These are phyloP conservation scores for Calonectria pseudoturangicola DNA, from an alignment of 2,329 filamentous ascomycete species.

Conservation along the genomic window DNA sequence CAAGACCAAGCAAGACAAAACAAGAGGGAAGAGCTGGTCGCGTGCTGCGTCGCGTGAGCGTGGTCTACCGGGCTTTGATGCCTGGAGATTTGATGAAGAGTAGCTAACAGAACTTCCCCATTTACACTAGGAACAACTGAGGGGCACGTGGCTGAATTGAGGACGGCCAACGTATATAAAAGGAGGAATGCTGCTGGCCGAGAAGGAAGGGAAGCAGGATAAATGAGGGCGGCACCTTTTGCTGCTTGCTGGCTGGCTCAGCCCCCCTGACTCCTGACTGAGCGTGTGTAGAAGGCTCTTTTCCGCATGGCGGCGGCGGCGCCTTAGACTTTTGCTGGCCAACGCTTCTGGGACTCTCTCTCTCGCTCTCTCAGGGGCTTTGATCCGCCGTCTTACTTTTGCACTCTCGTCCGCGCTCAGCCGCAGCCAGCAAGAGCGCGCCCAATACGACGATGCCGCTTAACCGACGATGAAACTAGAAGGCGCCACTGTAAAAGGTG, in stretches of 20 bases:
- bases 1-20: too few relatives aligned
- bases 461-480: slow-evolving; percentile 25
- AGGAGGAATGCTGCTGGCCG: too few relatives aligned
- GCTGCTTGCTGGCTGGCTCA: too few relatives aligned
- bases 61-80: too few relatives aligned
- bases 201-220: too few relatives aligned
- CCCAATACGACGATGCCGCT: slow-evolving; percentile 23
- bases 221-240: too few relatives aligned
- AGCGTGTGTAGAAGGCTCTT: too few relatives aligned
- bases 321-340: slow-evolving; percentile 2
- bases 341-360: neutral
- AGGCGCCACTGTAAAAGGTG: slow-evolving; percentile 3
- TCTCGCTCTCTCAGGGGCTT: slow-evolving; percentile 7
- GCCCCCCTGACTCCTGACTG: too few relatives aligned
- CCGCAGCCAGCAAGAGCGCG: neutral
- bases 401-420: neutral
- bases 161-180: slow-evolving; percentile 42
- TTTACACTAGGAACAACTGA: slow-evolving; percentile 33
- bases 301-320: neutral
- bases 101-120: slow-evolving; percentile 27
- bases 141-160: too few relatives aligned
- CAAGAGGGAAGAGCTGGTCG: slow-evolving; percentile 2
- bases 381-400: neutral
- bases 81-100: too few relatives aligned
- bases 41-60: slow-evolving; percentile 9